Evolutionary conservation across 768 basidiomycete genomes (phyloP).

Genomic region (Boletus rubescentipes): DNA sequence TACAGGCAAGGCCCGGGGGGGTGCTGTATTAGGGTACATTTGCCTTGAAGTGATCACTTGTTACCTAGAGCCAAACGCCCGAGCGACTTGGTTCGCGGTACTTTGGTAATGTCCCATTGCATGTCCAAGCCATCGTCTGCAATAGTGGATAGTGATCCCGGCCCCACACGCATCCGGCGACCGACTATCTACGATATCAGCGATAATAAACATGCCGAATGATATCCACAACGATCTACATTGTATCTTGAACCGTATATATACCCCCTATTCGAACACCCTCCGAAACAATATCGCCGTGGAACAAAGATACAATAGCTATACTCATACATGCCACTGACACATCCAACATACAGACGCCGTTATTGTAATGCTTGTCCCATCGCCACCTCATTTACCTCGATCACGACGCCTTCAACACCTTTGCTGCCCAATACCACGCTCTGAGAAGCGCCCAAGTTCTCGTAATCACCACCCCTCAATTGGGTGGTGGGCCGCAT

Average conservation of each 20-base stretch:
- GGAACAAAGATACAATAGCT: too few species aligned
- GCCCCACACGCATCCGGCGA: constrained; percentile 65
- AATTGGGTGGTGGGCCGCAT: neutral
- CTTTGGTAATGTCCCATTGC: too few species aligned
- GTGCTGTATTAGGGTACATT: too few species aligned
- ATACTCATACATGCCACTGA: neutral
- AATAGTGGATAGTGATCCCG: constrained; percentile 85
- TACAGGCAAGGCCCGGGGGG: too few species aligned
- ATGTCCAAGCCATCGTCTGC: too few species aligned
- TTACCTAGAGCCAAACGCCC: too few species aligned
- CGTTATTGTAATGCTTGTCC: neutral
- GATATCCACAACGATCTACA: constrained; percentile 47
- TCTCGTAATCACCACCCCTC: constrained; percentile 16
- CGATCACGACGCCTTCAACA: neutral
- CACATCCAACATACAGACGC: neutral
- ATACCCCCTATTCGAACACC: too few species aligned
- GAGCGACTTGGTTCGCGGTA: too few species aligned
- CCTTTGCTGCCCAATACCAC: neutral
- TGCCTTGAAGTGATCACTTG: too few species aligned
- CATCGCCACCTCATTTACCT: neutral
- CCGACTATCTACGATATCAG: constrained; percentile 64
- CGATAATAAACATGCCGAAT: too few species aligned
- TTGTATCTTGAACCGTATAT: too few species aligned
- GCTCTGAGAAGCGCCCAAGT: neutral
- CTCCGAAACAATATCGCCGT: too few species aligned